phyloP scores from a whole-genome alignment of 1,284 basidiomycete species.

The Leccinum solheimii region DNA sequence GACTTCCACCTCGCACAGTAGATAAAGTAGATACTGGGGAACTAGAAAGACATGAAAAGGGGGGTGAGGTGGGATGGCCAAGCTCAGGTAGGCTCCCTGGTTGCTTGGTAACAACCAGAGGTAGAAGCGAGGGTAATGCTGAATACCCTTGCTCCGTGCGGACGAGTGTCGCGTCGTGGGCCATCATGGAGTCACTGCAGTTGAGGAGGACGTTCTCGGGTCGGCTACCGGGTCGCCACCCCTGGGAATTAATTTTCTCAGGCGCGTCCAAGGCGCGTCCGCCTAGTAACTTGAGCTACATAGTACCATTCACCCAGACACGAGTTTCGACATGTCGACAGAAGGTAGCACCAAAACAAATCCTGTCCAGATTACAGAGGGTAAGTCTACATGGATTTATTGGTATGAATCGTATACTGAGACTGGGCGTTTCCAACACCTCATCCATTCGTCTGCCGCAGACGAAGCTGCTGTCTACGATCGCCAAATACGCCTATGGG shows the following conservation, averaged over 20 bases:
- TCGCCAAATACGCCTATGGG: constrained; percentile 97
- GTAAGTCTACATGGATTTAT: constrained; percentile 14
- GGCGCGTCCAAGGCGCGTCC: no score
- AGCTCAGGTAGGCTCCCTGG: neutral
- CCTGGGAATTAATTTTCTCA: no score
- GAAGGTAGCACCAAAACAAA: constrained; percentile 29
- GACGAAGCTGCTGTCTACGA: constrained; percentile 92
- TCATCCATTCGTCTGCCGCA: constrained; percentile 25
- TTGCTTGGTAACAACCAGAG: neutral
- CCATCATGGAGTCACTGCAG: no score
- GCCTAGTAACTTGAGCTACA: no score
- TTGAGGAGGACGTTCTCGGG: no score
- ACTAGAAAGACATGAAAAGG: neutral
- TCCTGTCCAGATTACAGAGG: constrained; percentile 38
- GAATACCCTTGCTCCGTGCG: neutral
- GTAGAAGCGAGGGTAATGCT: neutral
- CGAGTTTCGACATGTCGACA: constrained; percentile 22
- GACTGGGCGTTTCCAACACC: constrained; percentile 1
- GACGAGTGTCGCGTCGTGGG: no score
- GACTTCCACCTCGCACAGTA: neutral
- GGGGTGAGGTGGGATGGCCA: neutral
- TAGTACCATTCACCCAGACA: neutral
- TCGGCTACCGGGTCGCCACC: no score
- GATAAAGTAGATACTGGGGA: neutral
- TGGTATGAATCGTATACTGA: constrained; percentile 2